Base-by-base conservation (phyloP, 495 filamentous ascomycete genomes). In the Lasiosphaeris hirsuta region DNA sequence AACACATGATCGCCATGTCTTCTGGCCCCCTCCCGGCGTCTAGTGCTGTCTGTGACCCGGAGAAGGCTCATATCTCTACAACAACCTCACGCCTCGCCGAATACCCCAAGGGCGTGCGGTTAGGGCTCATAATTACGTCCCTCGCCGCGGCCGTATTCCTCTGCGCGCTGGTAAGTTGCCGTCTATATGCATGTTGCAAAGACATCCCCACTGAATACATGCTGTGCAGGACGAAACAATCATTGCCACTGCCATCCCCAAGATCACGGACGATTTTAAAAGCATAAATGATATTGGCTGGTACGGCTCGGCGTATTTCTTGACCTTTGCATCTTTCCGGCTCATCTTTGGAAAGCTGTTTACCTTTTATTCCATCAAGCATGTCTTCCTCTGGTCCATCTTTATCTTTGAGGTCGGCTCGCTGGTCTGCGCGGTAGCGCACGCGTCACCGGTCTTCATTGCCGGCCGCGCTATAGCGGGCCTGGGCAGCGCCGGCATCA, bases 381-480 rank as follows among this genome's bases (percentile, higher is more conserved):
- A 49, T 40, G 51, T 66, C 4, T 78, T 73, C 49, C 43, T 78
- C 14, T 43, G 49, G 33, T 63, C 68, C 1, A 62, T 72, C 30
- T 13, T 65, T 17, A 35, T 75, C 17, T 74, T 74, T 58, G 69
- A 74, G 42, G 43, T 71, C 18, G 78, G 81, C 1, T 78, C 75
- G 10, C 63, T 71, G 1, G 46, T 80, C 13, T 80, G 78, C 39
- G 78, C 72, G 45, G 71, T 69, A 7, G 76, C 78, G 1, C 75
- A 74, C 0, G 72, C 56, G 10, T 72, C 69, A n/a, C 57, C 62
- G 13, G 68, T 69, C 11, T 61, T 80, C 11, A 80, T 81, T 33
- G 57, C 77, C 46, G 77, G 78, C n/a, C 69, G 78, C 33, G 75
- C 75, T 58, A 36, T 81, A 3, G 72, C 77, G 15, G 78, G 78